Conservation (phyloP, 257 asterid species). For the Linaria vulgaris region DNA sequence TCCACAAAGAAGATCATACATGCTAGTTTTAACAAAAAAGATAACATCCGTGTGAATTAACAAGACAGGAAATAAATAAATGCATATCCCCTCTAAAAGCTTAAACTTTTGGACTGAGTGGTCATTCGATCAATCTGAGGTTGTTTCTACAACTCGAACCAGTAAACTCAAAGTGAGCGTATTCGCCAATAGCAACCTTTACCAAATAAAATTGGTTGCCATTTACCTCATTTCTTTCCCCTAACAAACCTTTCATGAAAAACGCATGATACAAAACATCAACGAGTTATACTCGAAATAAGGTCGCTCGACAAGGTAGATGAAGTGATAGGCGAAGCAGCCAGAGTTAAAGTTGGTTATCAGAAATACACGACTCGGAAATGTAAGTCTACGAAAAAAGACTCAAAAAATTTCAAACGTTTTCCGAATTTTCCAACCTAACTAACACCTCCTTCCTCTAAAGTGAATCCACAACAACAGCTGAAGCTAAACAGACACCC, state of each 20-base stretch:
- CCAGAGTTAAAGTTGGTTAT: background rate
- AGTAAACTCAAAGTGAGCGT: constrained; percentile 13
- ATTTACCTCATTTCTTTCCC: background rate
- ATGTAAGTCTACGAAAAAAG: background rate
- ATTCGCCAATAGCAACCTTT: constrained; percentile 14
- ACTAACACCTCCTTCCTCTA: background rate
- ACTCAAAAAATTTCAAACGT: background rate
- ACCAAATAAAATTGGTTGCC: constrained; percentile 1
- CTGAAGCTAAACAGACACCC: too few species aligned
- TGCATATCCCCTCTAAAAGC: too few species aligned
- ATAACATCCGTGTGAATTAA: too few species aligned
- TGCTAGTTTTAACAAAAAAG: too few species aligned
- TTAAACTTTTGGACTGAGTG: too few species aligned
- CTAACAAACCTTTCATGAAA: background rate
- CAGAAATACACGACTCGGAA: background rate
- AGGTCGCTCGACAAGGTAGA: background rate
- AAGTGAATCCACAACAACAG: too few species aligned
- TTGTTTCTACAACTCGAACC: constrained; percentile 21
- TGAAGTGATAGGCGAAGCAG: background rate
- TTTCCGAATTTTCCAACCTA: background rate
- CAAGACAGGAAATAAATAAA: too few species aligned
- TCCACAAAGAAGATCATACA: background rate
- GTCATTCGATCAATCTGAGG: background rate
- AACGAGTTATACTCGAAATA: background rate
- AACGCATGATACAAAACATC: background rate